These are phyloP conservation scores for Alternaria rosae DNA, from an alignment of 2,329 filamentous ascomycete genomes.

Conservation along the genomic window DNA sequence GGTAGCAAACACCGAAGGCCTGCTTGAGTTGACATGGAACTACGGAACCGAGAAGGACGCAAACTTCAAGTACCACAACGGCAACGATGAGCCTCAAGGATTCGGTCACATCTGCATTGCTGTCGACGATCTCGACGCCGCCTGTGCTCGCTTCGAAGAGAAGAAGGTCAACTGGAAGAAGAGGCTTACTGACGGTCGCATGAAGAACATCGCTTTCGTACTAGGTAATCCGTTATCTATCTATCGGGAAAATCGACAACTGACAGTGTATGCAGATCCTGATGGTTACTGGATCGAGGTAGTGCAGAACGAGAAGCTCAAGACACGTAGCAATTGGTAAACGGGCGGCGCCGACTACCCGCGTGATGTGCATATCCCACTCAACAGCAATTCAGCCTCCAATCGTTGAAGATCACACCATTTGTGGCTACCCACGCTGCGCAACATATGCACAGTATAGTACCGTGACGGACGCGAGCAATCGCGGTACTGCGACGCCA, in stretches of 20 bases:
- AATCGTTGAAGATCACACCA: conserved; percentile 21
- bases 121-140: conserved; percentile 87
- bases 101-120: conserved; percentile 91
- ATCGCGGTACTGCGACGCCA: not conserved
- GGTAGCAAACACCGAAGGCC: conserved; percentile 75
- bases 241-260: not conserved
- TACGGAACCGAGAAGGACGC: conserved; percentile 85
- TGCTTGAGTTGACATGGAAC: conserved; percentile 90
- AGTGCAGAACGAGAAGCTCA: conserved; percentile 78
- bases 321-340: conserved; percentile 52
- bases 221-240: conserved; percentile 59
- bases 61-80: conserved; percentile 86
- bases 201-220: conserved; percentile 94
- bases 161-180: conserved; percentile 92
- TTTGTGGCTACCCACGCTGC: conserved; percentile 8
- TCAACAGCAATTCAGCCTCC: conserved; percentile 15
- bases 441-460: conserved; percentile 7
- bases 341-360: conserved; percentile 12
- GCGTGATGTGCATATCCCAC: conserved; percentile 22
- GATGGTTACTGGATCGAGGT: conserved; percentile 84
- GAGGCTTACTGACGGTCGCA: conserved; percentile 84
- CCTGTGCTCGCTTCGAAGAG: conserved; percentile 85
- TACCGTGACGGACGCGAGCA: not conserved
- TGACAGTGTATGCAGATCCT: conserved; percentile 58
- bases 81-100: conserved; percentile 89